A percentile compares a stretch with the other conserved stretches of the same genome.
Conservation (phyloP, 805 yeast species). For the Grigorovia yakushimaensis region DNA sequence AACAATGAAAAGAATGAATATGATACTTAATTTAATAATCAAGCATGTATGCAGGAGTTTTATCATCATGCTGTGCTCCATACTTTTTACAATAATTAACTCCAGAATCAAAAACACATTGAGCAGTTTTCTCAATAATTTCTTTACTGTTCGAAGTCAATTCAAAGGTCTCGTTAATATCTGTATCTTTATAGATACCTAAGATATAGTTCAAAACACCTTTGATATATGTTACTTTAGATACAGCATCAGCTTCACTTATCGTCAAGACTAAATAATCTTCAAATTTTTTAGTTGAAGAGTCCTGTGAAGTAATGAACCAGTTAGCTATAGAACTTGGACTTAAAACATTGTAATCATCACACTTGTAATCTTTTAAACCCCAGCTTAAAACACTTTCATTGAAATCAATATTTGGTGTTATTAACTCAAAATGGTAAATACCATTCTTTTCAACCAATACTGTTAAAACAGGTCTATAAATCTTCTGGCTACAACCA, state of each 20-base stretch:
- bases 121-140: neutral
- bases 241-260: conserved; percentile 32
- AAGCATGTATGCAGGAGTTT: neutral
- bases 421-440: conserved; percentile 12
- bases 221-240: conserved; percentile 28
- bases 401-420: conserved; percentile 10
- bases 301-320: conserved; percentile 12
- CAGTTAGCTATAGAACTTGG: conserved; percentile 13
- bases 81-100: neutral
- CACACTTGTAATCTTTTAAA: conserved; percentile 8
- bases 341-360: conserved; percentile 7
- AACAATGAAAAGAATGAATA: no score
- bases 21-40: neutral
- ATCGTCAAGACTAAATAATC: conserved; percentile 33
- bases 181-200: conserved; percentile 17
- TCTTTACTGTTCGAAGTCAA: neutral
- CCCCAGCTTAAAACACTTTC: conserved; percentile 11
- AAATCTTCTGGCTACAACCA: conserved; percentile 11
- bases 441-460: conserved; percentile 11
- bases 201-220: conserved; percentile 32
- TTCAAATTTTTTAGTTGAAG: conserved; percentile 12
- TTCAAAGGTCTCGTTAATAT: neutral
- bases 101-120: neutral
- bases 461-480: conserved; percentile 12
- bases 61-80: neutral